phyloP scores from a whole-genome alignment of 768 basidiomycete species.

The Flagelloscypha sp. region DNA sequence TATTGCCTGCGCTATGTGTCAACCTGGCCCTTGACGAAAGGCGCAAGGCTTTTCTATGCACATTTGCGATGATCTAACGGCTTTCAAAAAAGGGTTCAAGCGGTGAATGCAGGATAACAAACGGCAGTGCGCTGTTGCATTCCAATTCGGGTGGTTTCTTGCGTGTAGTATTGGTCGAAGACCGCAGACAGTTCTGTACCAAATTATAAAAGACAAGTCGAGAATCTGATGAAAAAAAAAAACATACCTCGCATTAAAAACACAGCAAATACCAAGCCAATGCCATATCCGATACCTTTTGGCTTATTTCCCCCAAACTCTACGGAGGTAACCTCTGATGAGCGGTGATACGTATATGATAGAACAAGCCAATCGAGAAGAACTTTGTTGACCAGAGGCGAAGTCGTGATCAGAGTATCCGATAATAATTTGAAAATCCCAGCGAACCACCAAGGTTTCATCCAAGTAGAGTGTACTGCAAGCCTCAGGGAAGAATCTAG shows the following conservation, averaged over 20 bases:
- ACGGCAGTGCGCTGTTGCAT: constrained; percentile 16
- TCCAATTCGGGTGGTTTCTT: constrained; percentile 38
- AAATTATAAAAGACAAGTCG: too few species aligned
- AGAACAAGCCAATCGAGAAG: constrained; percentile 49
- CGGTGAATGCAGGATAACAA: background rate
- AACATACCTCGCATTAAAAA: constrained; percentile 52
- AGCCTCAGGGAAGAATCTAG: constrained; percentile 44
- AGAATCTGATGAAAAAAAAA: background rate
- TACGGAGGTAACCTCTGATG: constrained; percentile 28
- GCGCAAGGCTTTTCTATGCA: constrained; percentile 44
- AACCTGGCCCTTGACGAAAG: constrained; percentile 37
- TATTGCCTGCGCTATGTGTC: constrained; percentile 36
- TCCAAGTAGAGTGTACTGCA: constrained; percentile 40
- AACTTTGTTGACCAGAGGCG: constrained; percentile 50
- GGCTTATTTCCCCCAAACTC: constrained; percentile 28
- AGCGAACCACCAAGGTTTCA: constrained; percentile 35
- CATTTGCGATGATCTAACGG: constrained; percentile 25
- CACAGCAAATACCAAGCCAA: constrained; percentile 50
- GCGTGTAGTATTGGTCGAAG: constrained; percentile 30
- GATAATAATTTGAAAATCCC: constrained; percentile 38
- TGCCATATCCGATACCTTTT: constrained; percentile 48
- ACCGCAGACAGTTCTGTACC: constrained; percentile 19
- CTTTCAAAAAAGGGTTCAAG: background rate
- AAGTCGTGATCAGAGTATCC: constrained; percentile 44
- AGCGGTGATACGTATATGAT: constrained; percentile 34